These are phyloP conservation scores for Neocucurbitaria cava DNA, from an alignment of 2,329 filamentous ascomycete species.

Conservation along the genomic window DNA sequence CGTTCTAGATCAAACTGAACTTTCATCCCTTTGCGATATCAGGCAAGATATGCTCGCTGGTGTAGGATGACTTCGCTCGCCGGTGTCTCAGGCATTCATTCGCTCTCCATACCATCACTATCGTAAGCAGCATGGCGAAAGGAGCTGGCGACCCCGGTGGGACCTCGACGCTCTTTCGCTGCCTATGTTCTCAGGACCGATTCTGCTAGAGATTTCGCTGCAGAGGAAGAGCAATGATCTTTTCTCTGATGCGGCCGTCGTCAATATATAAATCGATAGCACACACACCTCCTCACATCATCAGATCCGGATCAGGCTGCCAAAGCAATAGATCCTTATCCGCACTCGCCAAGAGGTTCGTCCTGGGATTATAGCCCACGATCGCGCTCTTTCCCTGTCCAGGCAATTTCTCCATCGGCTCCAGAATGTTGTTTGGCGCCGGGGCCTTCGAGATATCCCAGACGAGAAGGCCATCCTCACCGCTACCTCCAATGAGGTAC, in stretches of 20 bases:
- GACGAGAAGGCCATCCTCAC: conserved; percentile 74
- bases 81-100: background rate
- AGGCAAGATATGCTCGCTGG: background rate
- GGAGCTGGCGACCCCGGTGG: too few relatives aligned
- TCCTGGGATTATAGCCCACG: conserved; percentile 87
- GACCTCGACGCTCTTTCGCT: too few relatives aligned
- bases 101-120: too few relatives aligned
- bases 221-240: background rate
- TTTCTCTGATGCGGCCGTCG: background rate
- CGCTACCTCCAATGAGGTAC: conserved; percentile 83
- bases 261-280: background rate
- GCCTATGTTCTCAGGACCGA: too few relatives aligned
- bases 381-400: conserved; percentile 71
- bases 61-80: background rate
- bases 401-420: conserved; percentile 69
- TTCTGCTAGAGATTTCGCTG: background rate
- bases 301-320: conserved; percentile 55
- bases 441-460: conserved; percentile 75
- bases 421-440: conserved; percentile 64
- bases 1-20: background rate
- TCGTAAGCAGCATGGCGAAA: too few relatives aligned
- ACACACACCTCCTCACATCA: conserved; percentile 31
- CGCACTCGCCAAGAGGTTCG: conserved; percentile 89
- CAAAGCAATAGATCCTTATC: conserved; percentile 73
- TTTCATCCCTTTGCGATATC: background rate